phyloP scores from a whole-genome alignment of 139 green algal species.

The Nannochloris sp. region DNA sequence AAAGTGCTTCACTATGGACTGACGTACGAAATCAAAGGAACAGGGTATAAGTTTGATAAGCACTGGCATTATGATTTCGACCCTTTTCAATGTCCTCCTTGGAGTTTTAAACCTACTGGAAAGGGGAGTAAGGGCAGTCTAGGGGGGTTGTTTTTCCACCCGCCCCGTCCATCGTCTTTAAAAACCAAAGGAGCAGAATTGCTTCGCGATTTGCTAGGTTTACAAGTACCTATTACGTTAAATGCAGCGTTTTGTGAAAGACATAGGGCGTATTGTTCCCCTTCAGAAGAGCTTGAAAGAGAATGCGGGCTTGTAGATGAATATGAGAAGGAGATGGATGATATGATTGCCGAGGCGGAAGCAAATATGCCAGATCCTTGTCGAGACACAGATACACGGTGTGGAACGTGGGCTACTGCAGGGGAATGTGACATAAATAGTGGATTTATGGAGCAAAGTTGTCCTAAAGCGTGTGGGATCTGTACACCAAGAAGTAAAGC shows the following conservation, averaged over 20 bases:
- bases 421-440: constrained; percentile 9
- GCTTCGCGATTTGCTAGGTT: constrained; percentile 57
- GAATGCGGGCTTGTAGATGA: constrained; percentile 47
- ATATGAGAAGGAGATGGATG: constrained; percentile 6
- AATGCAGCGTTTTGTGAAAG: constrained; percentile 77
- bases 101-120: no score
- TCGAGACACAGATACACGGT: constrained; percentile 2
- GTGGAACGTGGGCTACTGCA: constrained; percentile 1
- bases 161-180: constrained; percentile 33
- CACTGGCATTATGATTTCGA: constrained; percentile 70
- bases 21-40: constrained; percentile 25
- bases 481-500: neutral
- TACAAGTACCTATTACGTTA: constrained; percentile 57
- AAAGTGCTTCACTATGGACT: constrained; percentile 87
- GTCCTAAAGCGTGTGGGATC: constrained; percentile 14
- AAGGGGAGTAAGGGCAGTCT: neutral
- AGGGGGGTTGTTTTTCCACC: constrained; percentile 47
- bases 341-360: neutral
- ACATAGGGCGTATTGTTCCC: constrained; percentile 53
- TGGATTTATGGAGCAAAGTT: constrained; percentile 22
- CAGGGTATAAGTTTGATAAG: constrained; percentile 67
- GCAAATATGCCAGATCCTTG: constrained; percentile 18
- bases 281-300: constrained; percentile 44
- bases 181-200: constrained; percentile 26
- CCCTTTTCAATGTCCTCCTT: constrained; percentile 54